Evolutionary conservation across 176 grass and related monocot species (phyloP).

Genomic region (Oryza coarctata): DNA sequence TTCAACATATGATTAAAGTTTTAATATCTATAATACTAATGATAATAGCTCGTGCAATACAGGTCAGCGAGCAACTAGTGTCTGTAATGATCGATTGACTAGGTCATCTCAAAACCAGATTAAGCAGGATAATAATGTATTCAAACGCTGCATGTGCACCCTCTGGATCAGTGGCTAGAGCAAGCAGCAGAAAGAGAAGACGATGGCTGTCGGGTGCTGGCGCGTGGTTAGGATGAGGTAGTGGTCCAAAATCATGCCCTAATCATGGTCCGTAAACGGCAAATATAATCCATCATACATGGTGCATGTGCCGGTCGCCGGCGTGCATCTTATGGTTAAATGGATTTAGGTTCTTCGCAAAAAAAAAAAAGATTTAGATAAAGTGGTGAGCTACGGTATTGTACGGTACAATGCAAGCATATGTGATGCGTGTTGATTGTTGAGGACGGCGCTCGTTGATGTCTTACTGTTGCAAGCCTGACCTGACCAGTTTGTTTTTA

Average conservation of each 20-base stretch:
- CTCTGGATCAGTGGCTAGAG: neutral
- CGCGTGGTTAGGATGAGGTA: neutral
- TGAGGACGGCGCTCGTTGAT: too few relatives aligned
- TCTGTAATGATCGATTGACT: neutral
- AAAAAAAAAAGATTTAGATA: neutral
- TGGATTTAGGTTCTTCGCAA: too few relatives aligned
- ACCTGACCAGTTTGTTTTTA: too few relatives aligned
- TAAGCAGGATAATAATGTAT: neutral
- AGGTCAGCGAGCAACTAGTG: too few relatives aligned
- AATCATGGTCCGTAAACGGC: neutral
- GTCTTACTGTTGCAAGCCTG: too few relatives aligned
- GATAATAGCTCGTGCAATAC: too few relatives aligned
- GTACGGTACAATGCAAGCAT: neutral
- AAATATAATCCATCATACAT: neutral
- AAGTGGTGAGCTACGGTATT: neutral
- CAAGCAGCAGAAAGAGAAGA: neutral
- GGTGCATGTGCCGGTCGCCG: too few relatives aligned
- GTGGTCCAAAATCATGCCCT: slow-evolving; percentile 5
- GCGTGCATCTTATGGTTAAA: neutral
- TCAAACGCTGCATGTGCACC: neutral
- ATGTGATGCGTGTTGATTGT: neutral
- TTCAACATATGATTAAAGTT: too few relatives aligned
- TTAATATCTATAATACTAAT: too few relatives aligned
- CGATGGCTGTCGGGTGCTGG: neutral
- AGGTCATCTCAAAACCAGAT: neutral